A percentile compares a stretch with the other conserved stretches of the same genome.
Conservation (phyloP, 306 rosid species). For the Citrullus colocynthis region DNA sequence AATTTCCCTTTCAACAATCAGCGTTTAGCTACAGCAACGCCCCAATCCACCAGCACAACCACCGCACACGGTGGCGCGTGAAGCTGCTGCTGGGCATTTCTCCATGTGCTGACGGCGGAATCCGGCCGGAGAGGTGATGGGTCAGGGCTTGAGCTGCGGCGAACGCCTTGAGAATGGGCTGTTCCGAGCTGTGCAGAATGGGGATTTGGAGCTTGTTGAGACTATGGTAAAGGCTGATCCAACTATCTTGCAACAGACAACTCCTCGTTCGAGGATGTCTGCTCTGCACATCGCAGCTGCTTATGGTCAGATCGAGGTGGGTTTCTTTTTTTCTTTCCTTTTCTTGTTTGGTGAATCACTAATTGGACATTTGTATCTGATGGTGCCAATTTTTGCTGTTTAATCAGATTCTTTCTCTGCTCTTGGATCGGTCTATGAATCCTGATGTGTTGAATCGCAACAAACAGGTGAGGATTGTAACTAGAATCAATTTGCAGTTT, state of each 20-base stretch:
- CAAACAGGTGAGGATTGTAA: conserved; percentile 40
- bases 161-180: conserved; percentile 28
- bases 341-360: not conserved
- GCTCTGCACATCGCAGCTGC: conserved; percentile 71
- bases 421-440: conserved; percentile 40
- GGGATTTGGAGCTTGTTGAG: conserved; percentile 39
- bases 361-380: conserved; percentile 1
- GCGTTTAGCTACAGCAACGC: not conserved
- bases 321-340: not conserved
- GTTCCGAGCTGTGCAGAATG: conserved; percentile 44
- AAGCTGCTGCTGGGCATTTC: not conserved
- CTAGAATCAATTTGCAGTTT: not conserved
- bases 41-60: not conserved
- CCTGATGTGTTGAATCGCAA: conserved; percentile 58
- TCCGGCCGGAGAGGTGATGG: conserved; percentile 38
- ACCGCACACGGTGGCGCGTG: conserved; percentile 44
- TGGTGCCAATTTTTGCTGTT: conserved; percentile 4
- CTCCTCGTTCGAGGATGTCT: conserved; percentile 34
- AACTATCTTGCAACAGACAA: conserved; percentile 25
- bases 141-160: conserved; percentile 63
- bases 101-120: conserved; percentile 11
- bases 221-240: conserved; percentile 37
- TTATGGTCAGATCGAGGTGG: conserved; percentile 72
- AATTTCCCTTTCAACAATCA: not conserved
- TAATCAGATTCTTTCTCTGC: conserved; percentile 48